Conservation (phyloP, 2,329 filamentous ascomycete genomes). For the Nemania sp. region DNA sequence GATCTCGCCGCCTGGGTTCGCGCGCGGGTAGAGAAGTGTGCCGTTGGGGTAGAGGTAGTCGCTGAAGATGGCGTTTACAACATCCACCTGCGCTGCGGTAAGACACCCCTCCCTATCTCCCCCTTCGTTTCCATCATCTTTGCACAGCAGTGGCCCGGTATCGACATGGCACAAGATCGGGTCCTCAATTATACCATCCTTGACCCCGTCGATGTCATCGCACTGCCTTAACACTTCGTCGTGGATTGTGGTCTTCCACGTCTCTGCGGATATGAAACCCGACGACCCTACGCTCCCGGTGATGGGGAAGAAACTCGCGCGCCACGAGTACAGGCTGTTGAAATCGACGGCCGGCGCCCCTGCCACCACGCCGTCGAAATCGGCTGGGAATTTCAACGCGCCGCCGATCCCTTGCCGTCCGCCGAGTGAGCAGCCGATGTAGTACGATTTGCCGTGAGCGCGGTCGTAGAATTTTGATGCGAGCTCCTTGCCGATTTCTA, state of each 20-base stretch:
- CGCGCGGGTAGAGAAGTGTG: conserved; percentile 51
- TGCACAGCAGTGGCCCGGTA: conserved; percentile 41
- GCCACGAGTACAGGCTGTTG: conserved; percentile 39
- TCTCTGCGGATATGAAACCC: conserved; percentile 33
- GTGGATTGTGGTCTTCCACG: conserved; percentile 37
- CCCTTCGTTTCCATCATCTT: conserved; percentile 16
- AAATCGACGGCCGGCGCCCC: conserved; percentile 48
- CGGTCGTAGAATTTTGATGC: conserved; percentile 51
- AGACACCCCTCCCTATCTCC: conserved; percentile 43
- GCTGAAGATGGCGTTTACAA: conserved; percentile 47
- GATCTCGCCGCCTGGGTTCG: conserved; percentile 51
- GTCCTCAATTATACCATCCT: conserved; percentile 46
- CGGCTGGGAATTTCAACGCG: conserved; percentile 55
- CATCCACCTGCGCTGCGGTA: conserved; percentile 46
- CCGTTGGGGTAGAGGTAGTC: conserved; percentile 49
- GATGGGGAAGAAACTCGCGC: conserved; percentile 49
- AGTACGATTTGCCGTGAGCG: conserved; percentile 52
- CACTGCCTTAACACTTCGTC: conserved; percentile 45
- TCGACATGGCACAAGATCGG: conserved; percentile 43
- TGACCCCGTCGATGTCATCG: conserved; percentile 45
- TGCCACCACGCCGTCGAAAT: conserved; percentile 62
- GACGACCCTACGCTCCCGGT: conserved; percentile 40
- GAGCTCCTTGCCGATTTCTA: conserved; percentile 52
- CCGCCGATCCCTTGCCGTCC: conserved; percentile 61
- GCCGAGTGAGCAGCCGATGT: conserved; percentile 61